phyloP scores from a whole-genome alignment of 164 flowering plant genomes.

The Vitis riparia region DNA sequence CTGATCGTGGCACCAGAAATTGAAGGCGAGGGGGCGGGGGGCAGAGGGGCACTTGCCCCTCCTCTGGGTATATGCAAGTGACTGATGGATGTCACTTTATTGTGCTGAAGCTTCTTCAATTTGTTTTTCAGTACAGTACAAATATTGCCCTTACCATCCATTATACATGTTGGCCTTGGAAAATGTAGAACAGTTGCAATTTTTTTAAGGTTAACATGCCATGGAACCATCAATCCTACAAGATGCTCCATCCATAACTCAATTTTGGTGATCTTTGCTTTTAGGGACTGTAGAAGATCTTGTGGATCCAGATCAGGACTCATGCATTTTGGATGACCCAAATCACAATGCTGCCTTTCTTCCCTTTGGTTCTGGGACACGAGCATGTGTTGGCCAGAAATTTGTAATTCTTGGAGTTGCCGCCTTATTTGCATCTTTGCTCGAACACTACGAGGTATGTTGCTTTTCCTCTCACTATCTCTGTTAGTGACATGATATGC shows the following conservation, averaged over 20 bases:
- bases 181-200: not conserved
- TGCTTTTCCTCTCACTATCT: not conserved
- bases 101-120: too few relatives aligned
- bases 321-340: conserved; percentile 41
- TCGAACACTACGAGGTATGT: conserved; percentile 59
- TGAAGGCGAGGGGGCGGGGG: not conserved
- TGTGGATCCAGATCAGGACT: conserved; percentile 8
- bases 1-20: not conserved
- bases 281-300: conserved; percentile 19
- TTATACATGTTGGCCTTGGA: too few relatives aligned
- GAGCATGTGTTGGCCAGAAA: conserved; percentile 65
- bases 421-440: conserved; percentile 49
- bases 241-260: not conserved
- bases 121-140: too few relatives aligned
- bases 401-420: conserved; percentile 51
- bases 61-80: too few relatives aligned
- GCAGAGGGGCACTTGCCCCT: too few relatives aligned
- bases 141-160: too few relatives aligned
- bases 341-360: conserved; percentile 52
- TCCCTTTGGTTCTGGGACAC: conserved; percentile 65
- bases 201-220: not conserved
- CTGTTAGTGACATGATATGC: not conserved
- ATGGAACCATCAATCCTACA: not conserved
- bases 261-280: not conserved
- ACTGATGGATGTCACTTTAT: too few relatives aligned